Percentiles rank a stretch among this genome's conserved stretches.
Evolutionary conservation across 306 rosid species (phyloP).

Genomic region (Dicorynia guianensis): DNA sequence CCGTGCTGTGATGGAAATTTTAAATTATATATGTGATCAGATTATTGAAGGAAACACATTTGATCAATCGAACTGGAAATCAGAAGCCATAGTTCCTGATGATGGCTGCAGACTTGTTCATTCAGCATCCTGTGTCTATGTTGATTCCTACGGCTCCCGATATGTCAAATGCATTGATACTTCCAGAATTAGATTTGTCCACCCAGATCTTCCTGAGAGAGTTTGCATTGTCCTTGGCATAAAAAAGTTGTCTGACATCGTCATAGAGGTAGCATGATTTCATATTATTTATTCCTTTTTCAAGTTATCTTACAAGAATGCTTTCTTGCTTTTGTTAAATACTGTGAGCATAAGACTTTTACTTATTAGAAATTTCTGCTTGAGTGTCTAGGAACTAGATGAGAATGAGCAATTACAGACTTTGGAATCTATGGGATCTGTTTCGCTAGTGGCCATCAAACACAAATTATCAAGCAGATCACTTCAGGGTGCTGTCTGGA

Average conservation of each 20-base stretch:
- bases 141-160: slow-evolving; percentile 89
- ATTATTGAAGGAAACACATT: slow-evolving; percentile 54
- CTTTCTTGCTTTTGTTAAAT: slow-evolving; percentile 24
- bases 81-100: slow-evolving; percentile 88
- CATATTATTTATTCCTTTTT: slow-evolving; percentile 33
- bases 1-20: slow-evolving; percentile 91
- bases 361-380: slow-evolving; percentile 46
- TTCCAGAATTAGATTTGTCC: slow-evolving; percentile 86
- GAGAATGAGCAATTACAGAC: slow-evolving; percentile 62
- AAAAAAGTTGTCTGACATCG: slow-evolving; percentile 80
- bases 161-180: slow-evolving; percentile 81
- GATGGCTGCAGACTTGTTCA: slow-evolving; percentile 96
- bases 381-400: slow-evolving; percentile 77
- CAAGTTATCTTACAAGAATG: slow-evolving; percentile 4
- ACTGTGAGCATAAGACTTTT: slow-evolving; percentile 29
- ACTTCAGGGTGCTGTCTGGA: slow-evolving; percentile 85
- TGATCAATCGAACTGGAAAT: slow-evolving; percentile 57
- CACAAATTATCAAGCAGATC: slow-evolving; percentile 78
- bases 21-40: slow-evolving; percentile 81
- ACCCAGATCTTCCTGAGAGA: slow-evolving; percentile 88
- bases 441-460: slow-evolving; percentile 63
- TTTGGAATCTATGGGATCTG: slow-evolving; percentile 64
- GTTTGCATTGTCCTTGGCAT: slow-evolving; percentile 73
- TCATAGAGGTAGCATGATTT: slow-evolving; percentile 75
- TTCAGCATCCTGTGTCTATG: slow-evolving; percentile 77